These are phyloP conservation scores for Zoysia pacifica DNA, from an alignment of 176 grass and related monocot species.

Conservation along the genomic window DNA sequence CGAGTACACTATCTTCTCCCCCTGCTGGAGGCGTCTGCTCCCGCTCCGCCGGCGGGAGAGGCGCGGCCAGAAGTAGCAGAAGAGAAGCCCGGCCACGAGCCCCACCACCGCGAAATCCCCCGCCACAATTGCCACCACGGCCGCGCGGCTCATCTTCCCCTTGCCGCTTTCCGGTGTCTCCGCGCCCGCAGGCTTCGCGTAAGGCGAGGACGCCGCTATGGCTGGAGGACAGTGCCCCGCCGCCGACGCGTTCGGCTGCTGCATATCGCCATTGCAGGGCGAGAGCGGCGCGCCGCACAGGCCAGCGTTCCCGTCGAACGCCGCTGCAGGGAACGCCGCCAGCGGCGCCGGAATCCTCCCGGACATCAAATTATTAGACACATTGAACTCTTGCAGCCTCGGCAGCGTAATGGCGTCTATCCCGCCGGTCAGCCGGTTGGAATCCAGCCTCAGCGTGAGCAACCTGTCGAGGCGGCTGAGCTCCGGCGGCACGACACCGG, in stretches of 20 bases:
- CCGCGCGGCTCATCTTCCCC: conserved; percentile 64
- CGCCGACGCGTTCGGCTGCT: conserved; percentile 40
- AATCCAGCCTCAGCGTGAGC: conserved; percentile 79
- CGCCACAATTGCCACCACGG: conserved; percentile 72
- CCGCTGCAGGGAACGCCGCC: conserved; percentile 38
- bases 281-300: conserved; percentile 71
- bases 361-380: conserved; percentile 64
- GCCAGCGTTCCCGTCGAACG: conserved; percentile 53
- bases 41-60: conserved; percentile 51
- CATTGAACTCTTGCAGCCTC: conserved; percentile 68
- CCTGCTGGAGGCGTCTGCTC: conserved; percentile 59
- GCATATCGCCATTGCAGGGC: conserved; percentile 48
- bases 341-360: conserved; percentile 64
- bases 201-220: conserved; percentile 55
- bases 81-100: conserved; percentile 72
- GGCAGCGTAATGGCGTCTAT: conserved; percentile 61
- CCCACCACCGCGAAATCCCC: conserved; percentile 83
- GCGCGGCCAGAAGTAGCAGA: conserved; percentile 97
- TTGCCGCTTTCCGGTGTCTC: conserved; percentile 22
- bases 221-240: conserved; percentile 45
- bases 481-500: conserved; percentile 58
- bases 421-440: conserved; percentile 59
- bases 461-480: conserved; percentile 56
- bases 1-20: conserved; percentile 99
- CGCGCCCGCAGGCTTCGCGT: conserved; percentile 42